phyloP scores from a whole-genome alignment of 805 yeast species.

The Komagataella kurtzmanii region DNA sequence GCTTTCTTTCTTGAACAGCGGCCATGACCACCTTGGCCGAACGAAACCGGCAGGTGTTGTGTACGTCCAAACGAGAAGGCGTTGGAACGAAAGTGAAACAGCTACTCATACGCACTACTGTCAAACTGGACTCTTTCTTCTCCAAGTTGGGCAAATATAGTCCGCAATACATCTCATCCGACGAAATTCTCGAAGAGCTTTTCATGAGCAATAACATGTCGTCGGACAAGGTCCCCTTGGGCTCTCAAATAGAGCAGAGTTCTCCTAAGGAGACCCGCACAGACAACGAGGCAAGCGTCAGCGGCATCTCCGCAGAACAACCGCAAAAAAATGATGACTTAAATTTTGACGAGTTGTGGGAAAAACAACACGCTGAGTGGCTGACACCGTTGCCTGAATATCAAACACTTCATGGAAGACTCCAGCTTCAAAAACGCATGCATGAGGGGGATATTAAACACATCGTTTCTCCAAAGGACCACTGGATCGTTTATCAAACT shows the following conservation, averaged over 20 bases:
- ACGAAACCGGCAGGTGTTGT: neutral
- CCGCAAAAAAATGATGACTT: conserved; percentile 38
- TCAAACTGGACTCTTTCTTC: neutral
- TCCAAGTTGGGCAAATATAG: neutral
- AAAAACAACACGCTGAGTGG: conserved; percentile 59
- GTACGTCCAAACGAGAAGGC: neutral
- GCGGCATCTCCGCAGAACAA: conserved; percentile 7
- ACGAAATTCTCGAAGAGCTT: neutral
- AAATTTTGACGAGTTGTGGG: conserved; percentile 30
- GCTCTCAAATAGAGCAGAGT: neutral
- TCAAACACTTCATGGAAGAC: conserved; percentile 11
- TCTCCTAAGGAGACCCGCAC: neutral
- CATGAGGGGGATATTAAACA: conserved; percentile 13
- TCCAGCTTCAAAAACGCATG: conserved; percentile 10
- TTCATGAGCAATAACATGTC: neutral
- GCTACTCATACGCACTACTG: neutral
- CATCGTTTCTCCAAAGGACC: conserved; percentile 30
- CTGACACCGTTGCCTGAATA: conserved; percentile 20
- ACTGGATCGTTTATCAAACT: conserved; percentile 49
- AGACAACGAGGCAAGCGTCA: neutral
- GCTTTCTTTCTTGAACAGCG: neutral
- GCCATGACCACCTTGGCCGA: neutral
- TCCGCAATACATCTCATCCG: neutral
- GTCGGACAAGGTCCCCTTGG: neutral
- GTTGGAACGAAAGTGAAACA: neutral